Conservation (phyloP, 768 basidiomycete genomes). For the Leccinum boreale region DNA sequence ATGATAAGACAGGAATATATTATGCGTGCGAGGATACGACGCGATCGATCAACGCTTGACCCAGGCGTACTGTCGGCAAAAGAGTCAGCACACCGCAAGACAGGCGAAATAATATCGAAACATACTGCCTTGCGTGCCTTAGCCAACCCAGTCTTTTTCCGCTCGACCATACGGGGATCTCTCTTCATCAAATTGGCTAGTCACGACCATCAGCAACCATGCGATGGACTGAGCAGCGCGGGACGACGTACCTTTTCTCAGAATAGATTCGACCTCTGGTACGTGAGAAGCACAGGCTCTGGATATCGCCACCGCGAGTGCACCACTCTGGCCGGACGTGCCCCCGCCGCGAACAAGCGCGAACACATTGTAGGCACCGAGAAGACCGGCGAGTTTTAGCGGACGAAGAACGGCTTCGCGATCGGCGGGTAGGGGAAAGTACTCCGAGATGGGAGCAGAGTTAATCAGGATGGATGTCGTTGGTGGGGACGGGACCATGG, state of each 20-base stretch:
- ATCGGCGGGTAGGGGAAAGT: constrained; percentile 73
- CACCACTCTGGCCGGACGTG: constrained; percentile 89
- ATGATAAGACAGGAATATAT: neutral
- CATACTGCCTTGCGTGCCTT: constrained; percentile 91
- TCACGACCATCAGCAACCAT: neutral
- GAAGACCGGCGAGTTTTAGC: constrained; percentile 73
- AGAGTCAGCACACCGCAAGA: constrained; percentile 5
- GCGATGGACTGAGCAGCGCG: neutral
- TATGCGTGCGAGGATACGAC: neutral
- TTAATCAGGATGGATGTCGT: constrained; percentile 80
- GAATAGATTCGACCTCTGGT: constrained; percentile 57
- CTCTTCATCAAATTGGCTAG: constrained; percentile 82
- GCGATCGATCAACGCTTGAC: constrained; percentile 78
- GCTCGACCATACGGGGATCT: constrained; percentile 97
- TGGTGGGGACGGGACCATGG: constrained; percentile 35
- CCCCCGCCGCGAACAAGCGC: constrained; percentile 83
- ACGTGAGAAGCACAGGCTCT: constrained; percentile 72
- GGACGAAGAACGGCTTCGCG: constrained; percentile 82
- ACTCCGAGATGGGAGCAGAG: constrained; percentile 71
- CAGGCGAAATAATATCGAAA: neutral
- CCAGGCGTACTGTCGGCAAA: constrained; percentile 71
- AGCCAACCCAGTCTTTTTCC: constrained; percentile 92
- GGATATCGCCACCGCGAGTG: constrained; percentile 72
- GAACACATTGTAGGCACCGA: constrained; percentile 82
- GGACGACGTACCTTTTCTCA: constrained; percentile 60